Evolutionary conservation across 176 grass and related monocot species (phyloP).

Genomic region (Puya raimondii): DNA sequence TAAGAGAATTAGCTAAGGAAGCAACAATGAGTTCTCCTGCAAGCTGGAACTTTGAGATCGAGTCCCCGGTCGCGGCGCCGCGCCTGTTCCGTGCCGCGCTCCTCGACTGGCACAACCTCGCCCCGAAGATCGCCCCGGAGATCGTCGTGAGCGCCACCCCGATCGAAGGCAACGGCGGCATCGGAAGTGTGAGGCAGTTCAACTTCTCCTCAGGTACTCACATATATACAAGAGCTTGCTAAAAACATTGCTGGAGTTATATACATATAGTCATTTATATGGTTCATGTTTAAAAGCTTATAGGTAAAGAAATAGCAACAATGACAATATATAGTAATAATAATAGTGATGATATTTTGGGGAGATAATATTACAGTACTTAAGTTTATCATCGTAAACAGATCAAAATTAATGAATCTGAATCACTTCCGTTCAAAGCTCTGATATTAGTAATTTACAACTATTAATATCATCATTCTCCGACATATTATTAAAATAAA

Average conservation of each 20-base stretch:
- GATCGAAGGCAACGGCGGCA: conserved; percentile 29
- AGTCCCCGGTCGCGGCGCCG: conserved; percentile 25
- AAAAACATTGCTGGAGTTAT: too few relatives aligned
- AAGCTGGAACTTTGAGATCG: conserved; percentile 44
- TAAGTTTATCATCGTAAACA: too few relatives aligned
- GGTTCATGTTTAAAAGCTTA: not conserved
- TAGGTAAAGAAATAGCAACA: not conserved
- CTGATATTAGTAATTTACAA: too few relatives aligned
- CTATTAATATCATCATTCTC: too few relatives aligned
- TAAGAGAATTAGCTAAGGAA: not conserved
- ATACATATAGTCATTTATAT: too few relatives aligned
- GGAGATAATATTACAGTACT: too few relatives aligned
- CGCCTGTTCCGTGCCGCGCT: conserved; percentile 60
- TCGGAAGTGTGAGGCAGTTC: conserved; percentile 63
- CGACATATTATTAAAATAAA: too few relatives aligned
- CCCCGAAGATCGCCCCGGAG: conserved; percentile 45
- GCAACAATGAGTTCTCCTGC: not conserved
- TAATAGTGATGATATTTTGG: too few relatives aligned
- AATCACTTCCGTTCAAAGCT: too few relatives aligned
- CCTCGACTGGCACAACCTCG: conserved; percentile 68
- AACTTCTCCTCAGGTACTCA: conserved; percentile 60
- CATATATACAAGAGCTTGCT: not conserved
- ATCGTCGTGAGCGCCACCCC: conserved; percentile 44
- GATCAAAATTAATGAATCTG: too few relatives aligned
- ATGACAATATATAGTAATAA: too few relatives aligned